phyloP scores from a whole-genome alignment of 192 early-diverging fungal genomes.

The Geranomyces michiganensis region DNA sequence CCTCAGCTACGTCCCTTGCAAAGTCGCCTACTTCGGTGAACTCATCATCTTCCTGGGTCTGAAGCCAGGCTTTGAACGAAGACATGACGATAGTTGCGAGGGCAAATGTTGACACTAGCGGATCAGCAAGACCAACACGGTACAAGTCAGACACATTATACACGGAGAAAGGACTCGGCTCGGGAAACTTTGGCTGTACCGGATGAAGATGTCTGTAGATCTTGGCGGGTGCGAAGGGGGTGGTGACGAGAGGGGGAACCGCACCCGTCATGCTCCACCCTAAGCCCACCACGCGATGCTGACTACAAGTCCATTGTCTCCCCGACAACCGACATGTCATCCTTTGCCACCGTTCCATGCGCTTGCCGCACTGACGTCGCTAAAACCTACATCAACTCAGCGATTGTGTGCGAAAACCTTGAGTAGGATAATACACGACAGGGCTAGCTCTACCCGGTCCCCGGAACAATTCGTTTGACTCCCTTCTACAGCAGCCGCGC shows the following conservation, averaged over 20 bases:
- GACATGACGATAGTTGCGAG: constrained; percentile 12
- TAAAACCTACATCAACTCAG: no score
- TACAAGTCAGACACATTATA: constrained; percentile 8
- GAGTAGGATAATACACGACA: constrained; percentile 1
- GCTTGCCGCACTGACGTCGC: no score
- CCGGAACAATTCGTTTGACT: constrained; percentile 2
- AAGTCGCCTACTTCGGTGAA: constrained; percentile 8
- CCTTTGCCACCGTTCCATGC: no score
- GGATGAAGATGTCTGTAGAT: constrained; percentile 6
- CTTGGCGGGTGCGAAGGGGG: constrained; percentile 13
- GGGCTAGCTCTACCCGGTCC: constrained; percentile 12
- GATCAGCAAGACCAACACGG: constrained; percentile 7
- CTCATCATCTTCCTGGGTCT: constrained; percentile 12
- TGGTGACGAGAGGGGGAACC: neutral
- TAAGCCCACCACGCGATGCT: no score
- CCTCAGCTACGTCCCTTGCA: constrained; percentile 7
- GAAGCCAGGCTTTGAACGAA: constrained; percentile 12
- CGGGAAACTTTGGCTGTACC: constrained; percentile 2
- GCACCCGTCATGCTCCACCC: no score
- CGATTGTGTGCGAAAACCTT: neutral
- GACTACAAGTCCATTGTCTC: no score
- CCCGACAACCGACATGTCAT: no score
- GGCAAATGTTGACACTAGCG: constrained; percentile 12
- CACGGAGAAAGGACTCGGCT: neutral
- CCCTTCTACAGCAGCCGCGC: neutral